Base-by-base conservation (phyloP, 176 grass and related monocot genomes). In the Poa pratensis region DNA sequence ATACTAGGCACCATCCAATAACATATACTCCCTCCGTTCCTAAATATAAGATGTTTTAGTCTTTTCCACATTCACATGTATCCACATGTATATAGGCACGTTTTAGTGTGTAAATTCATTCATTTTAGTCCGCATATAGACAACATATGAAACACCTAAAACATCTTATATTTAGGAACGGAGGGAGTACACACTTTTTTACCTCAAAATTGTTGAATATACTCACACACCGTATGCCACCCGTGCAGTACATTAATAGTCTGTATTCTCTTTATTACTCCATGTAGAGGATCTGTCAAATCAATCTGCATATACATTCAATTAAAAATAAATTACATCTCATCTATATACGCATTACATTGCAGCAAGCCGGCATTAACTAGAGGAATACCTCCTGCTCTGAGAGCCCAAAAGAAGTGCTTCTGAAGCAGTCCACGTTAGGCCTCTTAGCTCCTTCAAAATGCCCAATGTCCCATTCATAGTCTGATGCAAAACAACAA, bases 391-490 rank as follows among this genome's bases (percentile, higher is more conserved):
- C 88, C 94, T 92, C 96, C 74, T 88, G 73, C 57, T 87, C 86
- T 8, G 86, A 94, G 60, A 95, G 91, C 27, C 96, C 91, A 80
- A 95, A 95, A 60, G 91, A 98, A 77, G 96, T 98, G 81, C 91
- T 98, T 85, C 96, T 95, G 85, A 98, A 98, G 89, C 92, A 89
- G 68, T 98, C 93, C 83, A 98, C 96, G 49, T 90, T 94, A 71
- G 96, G 93, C 49, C 93, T 84, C 75, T 94, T 80, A 69, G 93
- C 93, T 85, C 96, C 93, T 98, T 95, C 86, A 86, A 98, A 98
- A 90, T 95, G 93, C 24, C 96, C 96, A 95, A 98, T 60, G 81
- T 98, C 96, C 93, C 96, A 98, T 84, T 98, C 96, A 88, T 98
- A 98, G 62, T 94, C 96, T 98, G 81, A 46, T 75, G n/a, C 26